Evolutionary conservation across 805 yeast genomes (phyloP).

Genomic region (Ogataea chonburiensis): DNA sequence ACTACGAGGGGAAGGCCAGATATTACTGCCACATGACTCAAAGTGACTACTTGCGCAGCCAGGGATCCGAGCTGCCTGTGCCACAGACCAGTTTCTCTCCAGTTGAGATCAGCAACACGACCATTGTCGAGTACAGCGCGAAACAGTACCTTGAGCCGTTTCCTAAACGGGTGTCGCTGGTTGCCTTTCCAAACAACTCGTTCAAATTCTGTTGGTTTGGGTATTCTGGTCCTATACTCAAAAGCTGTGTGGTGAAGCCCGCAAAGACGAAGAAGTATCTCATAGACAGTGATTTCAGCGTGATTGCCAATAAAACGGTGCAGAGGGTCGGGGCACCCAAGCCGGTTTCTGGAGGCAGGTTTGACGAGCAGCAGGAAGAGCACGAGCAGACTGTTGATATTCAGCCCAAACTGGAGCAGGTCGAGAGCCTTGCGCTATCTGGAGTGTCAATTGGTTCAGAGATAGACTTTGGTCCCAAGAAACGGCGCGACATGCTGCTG

Average conservation of each 20-base stretch:
- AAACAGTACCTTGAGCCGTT: conserved; percentile 10
- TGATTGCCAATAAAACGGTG: conserved; percentile 7
- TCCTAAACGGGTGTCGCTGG: conserved; percentile 11
- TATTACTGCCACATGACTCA: conserved; percentile 64
- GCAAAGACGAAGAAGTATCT: conserved; percentile 6
- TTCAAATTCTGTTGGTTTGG: conserved; percentile 19
- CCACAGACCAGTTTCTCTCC: conserved; percentile 1
- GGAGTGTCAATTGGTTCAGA: conserved; percentile 1
- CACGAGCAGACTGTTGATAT: conserved; percentile 1
- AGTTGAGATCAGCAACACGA: conserved; percentile 3
- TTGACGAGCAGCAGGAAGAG: conserved; percentile 7
- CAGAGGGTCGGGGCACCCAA: conserved; percentile 9
- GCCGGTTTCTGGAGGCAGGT: not conserved
- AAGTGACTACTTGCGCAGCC: conserved; percentile 36
- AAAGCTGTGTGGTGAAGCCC: conserved; percentile 6
- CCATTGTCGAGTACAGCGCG: conserved; percentile 20
- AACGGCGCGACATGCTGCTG: conserved; percentile 30
- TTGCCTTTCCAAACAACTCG: conserved; percentile 9
- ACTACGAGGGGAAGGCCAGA: conserved; percentile 71
- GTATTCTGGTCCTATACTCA: conserved; percentile 17
- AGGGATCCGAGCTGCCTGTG: conserved; percentile 22
- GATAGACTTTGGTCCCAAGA: conserved; percentile 30
- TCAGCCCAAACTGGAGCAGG: conserved; percentile 4
- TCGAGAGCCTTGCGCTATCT: not conserved
- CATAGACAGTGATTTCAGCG: conserved; percentile 12